A percentile compares a stretch with the other conserved stretches of the same genome.
Evolutionary conservation across 2,329 filamentous ascomycete genomes (phyloP).

Genomic region (Trichoderma guizhouense): DNA sequence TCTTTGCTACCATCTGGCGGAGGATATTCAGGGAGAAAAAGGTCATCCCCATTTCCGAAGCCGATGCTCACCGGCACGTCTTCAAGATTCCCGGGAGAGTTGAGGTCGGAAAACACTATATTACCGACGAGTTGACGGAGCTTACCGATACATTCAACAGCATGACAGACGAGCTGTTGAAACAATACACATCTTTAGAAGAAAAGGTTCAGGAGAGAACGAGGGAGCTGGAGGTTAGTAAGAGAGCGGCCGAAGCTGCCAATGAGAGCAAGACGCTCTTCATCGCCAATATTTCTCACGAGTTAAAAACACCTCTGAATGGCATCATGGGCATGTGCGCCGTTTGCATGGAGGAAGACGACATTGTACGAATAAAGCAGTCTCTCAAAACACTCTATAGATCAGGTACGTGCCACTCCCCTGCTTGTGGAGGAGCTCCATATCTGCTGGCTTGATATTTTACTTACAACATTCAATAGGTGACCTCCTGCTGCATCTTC

Average conservation of each 20-base stretch:
- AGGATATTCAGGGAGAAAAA: conserved; percentile 35
- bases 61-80: conserved; percentile 45
- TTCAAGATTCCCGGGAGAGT: conserved; percentile 88
- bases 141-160: conserved; percentile 84
- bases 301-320: conserved; percentile 92
- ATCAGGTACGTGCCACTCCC: conserved; percentile 25
- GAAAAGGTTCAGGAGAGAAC: conserved; percentile 81
- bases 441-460: not conserved
- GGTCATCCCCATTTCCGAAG: conserved; percentile 24
- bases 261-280: conserved; percentile 97
- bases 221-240: conserved; percentile 79
- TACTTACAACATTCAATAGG: conserved; percentile 29
- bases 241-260: conserved; percentile 88
- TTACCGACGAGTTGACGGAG: conserved; percentile 84
- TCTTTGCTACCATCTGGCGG: conserved; percentile 38
- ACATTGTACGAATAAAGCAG: conserved; percentile 72
- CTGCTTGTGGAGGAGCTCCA: not conserved
- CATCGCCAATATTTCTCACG: conserved; percentile 86
- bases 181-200: conserved; percentile 81
- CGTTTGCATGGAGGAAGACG: conserved; percentile 88
- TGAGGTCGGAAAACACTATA: conserved; percentile 66
- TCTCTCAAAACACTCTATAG: conserved; percentile 84
- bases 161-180: conserved; percentile 86
- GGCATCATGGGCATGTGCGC: conserved; percentile 93
- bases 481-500: conserved; percentile 77